phyloP scores from a whole-genome alignment of 148 eudicot genomes.

The Vaccinium darrowii region DNA sequence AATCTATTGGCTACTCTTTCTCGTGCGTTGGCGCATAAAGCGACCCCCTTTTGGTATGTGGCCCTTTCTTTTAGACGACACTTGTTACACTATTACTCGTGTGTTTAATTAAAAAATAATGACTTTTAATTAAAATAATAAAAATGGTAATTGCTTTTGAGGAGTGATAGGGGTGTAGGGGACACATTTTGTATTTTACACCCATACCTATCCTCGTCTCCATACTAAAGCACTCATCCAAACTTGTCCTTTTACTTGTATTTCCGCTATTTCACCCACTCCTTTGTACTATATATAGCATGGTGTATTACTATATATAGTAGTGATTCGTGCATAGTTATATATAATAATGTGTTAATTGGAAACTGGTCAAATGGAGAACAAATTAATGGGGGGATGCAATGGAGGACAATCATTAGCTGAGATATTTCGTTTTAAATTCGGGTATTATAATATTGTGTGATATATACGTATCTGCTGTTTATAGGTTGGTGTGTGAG shows the following conservation, averaged over 20 bases:
- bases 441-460: background rate
- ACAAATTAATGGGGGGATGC: background rate
- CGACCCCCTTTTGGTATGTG: background rate
- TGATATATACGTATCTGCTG: background rate
- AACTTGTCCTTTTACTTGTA: background rate
- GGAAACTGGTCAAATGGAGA: background rate
- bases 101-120: background rate
- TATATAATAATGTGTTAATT: background rate
- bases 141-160: background rate
- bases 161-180: background rate
- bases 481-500: background rate
- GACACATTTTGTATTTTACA: background rate
- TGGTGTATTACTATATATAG: background rate
- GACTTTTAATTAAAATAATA: no score
- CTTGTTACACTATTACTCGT: background rate
- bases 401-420: constrained; percentile 6
- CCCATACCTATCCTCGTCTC: background rate
- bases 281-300: background rate
- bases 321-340: background rate
- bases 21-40: background rate
- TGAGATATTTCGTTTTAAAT: background rate
- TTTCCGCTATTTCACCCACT: background rate
- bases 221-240: background rate
- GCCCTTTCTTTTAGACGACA: background rate
- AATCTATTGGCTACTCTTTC: background rate